A percentile compares a stretch with the other conserved stretches of the same genome.
These are phyloP conservation scores for Stipa capillata DNA, from an alignment of 176 grass and related monocot genomes.

Conservation along the genomic window DNA sequence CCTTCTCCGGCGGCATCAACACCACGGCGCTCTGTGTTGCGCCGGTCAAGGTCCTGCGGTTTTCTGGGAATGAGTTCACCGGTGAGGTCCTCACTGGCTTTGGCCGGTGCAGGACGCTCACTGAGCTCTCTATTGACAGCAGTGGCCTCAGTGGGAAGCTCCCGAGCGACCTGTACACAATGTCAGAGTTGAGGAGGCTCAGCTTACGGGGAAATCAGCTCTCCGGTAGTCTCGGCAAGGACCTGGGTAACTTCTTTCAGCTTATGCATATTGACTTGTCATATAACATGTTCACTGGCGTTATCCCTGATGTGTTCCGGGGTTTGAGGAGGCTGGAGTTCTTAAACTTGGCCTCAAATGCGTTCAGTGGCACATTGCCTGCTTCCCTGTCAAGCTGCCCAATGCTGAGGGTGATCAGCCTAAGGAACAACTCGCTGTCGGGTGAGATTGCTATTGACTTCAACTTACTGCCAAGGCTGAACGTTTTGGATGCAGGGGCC, in stretches of 20 bases:
- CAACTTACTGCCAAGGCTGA: constrained; percentile 27
- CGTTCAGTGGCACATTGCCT: constrained; percentile 48
- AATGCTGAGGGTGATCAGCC: constrained; percentile 43
- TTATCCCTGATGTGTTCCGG: constrained; percentile 54
- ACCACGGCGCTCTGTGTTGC: neutral
- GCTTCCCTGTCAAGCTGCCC: constrained; percentile 42
- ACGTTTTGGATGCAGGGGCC: constrained; percentile 49
- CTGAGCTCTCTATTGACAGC: constrained; percentile 28
- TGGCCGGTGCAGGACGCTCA: constrained; percentile 22
- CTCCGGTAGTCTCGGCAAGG: constrained; percentile 1
- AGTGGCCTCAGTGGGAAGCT: constrained; percentile 25
- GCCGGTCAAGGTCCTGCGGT: constrained; percentile 18
- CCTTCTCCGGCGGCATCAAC: constrained; percentile 27
- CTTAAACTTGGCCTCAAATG: constrained; percentile 44
- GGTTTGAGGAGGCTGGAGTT: constrained; percentile 29
- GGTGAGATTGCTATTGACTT: constrained; percentile 54
- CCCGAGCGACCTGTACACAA: constrained; percentile 28
- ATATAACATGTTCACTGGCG: constrained; percentile 18
- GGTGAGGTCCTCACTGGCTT: neutral
- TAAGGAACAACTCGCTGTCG: constrained; percentile 60
- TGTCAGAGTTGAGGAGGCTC: constrained; percentile 27
- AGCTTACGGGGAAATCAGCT: constrained; percentile 36
- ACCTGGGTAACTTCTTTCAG: constrained; percentile 37
- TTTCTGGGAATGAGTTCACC: constrained; percentile 25
- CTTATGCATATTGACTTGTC: constrained; percentile 53